Evolutionary conservation across 257 asterid species (phyloP), one percentile per base, ranked within the genome.

Genomic region (Paraleonurus japonicus): DNA sequence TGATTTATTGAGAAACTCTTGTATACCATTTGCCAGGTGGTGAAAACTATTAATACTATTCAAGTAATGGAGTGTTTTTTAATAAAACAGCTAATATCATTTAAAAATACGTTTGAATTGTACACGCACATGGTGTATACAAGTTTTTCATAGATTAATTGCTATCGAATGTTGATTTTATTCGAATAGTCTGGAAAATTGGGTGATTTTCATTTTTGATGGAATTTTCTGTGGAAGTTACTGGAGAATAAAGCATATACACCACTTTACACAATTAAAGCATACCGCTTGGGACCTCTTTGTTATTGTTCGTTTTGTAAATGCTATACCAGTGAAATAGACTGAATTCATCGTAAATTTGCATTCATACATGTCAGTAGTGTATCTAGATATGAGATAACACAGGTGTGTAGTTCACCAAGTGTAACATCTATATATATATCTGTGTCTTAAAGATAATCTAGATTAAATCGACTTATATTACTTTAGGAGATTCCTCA

Each of bases 171-270:
- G 16, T 15, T 37, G 32, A 33, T 61, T 26, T 20, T 61, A 19
- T 51, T 54, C 16, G 45, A 53, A 22, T 24, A 30, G 24, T 43
- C 24, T 71, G 15, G 43, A 47, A 77, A 54, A 17, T 24, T 48
- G 11, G 65, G 9, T 7, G 19, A 19, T 11, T 20, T 5, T n/a
- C 26, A 17, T 50, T 35, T 5, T 27, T 17, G 64, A 30, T 68
- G 69, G 60, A 43, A 62, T 69, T 54, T 35, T 73, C 54, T 20
- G 57, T 35, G 51, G 76, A 62, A 63, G 61, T 63, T 69, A 73
- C 59, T 62, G 12, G 65, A 53, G 72, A 75, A 79, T 79, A 75
- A 75, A 75, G 70, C 71, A 72, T 22, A 71, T 24, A 22, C 65
- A 54, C 59, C 32, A 53, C 67, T 74, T 74, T 74, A 66, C 72